These are phyloP conservation scores for Globisporangium cylindrosporum DNA, from an alignment of 352 stramenopile genomes.

Conservation along the genomic window DNA sequence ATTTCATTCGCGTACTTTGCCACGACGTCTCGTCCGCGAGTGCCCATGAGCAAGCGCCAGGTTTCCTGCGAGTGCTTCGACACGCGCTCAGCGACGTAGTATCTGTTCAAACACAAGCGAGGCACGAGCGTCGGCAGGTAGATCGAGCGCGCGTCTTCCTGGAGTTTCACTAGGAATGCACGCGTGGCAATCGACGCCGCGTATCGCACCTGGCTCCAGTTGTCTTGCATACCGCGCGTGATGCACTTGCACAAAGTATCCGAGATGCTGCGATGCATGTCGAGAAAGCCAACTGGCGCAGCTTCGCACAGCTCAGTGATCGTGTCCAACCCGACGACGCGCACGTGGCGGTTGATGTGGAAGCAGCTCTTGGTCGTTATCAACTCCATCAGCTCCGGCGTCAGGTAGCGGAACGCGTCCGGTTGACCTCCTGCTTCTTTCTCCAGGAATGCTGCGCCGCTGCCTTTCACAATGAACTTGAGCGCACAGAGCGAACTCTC, in stretches of 20 bases:
- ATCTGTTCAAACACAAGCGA: slow-evolving; percentile 96
- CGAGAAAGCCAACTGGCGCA: slow-evolving; percentile 44
- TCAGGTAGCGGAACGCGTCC: slow-evolving; percentile 58
- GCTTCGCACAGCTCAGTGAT: slow-evolving; percentile 66
- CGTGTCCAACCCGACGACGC: slow-evolving; percentile 83
- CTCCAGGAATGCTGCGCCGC: slow-evolving; percentile 62
- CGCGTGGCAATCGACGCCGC: slow-evolving; percentile 91
- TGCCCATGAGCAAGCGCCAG: slow-evolving; percentile 90
- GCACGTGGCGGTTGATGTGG: slow-evolving; percentile 96
- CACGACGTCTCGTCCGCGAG: slow-evolving; percentile 78
- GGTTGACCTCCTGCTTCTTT: slow-evolving; percentile 12
- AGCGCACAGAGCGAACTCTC: slow-evolving; percentile 90
- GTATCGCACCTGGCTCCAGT: slow-evolving; percentile 97
- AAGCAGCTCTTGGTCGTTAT: slow-evolving; percentile 79
- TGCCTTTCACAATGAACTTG: slow-evolving; percentile 84
- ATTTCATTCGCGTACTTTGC: slow-evolving; percentile 86
- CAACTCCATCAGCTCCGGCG: slow-evolving; percentile 56
- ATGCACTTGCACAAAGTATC: slow-evolving; percentile 64
- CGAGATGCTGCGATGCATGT: slow-evolving; percentile 35
- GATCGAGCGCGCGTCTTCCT: slow-evolving; percentile 34
- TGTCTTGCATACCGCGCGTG: slow-evolving; percentile 89
- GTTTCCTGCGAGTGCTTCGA: slow-evolving; percentile 96
- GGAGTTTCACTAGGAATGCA: slow-evolving; percentile 83
- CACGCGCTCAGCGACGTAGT: slow-evolving; percentile 96
- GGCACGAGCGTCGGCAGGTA: slow-evolving; percentile 89